phyloP scores from a whole-genome alignment of 2,329 filamentous ascomycete species.

The Colletotrichum destructivum region DNA sequence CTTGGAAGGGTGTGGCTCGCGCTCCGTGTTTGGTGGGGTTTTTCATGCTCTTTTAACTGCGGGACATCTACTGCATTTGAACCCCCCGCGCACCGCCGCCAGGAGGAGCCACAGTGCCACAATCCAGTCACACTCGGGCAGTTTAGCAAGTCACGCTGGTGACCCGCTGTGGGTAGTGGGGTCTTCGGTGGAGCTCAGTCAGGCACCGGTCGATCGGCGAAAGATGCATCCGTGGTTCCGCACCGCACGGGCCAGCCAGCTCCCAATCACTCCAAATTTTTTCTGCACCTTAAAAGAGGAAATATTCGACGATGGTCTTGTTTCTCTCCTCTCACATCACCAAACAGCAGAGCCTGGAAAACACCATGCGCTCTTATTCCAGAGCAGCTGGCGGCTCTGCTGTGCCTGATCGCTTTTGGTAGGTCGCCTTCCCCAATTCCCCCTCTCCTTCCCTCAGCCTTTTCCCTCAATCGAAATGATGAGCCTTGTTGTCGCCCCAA shows the following conservation, averaged over 20 bases:
- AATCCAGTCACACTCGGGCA: not conserved
- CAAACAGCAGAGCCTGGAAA: slow-evolving; percentile 33
- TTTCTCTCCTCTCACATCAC: slow-evolving; percentile 15
- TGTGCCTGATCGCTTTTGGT: slow-evolving; percentile 35
- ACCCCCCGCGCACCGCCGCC: slow-evolving; percentile 6
- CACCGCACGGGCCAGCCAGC: slow-evolving; percentile 27
- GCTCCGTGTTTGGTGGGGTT: slow-evolving; percentile 32
- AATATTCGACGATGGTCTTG: not conserved
- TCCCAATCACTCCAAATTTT: slow-evolving; percentile 41
- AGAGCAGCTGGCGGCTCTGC: slow-evolving; percentile 31
- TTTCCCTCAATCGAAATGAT: slow-evolving; percentile 52
- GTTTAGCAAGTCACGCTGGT: not conserved
- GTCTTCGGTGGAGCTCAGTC: not conserved
- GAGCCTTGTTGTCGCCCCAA: slow-evolving; percentile 66
- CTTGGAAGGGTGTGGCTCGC: slow-evolving; percentile 22
- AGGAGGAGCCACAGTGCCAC: slow-evolving; percentile 27
- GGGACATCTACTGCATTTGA: slow-evolving; percentile 41
- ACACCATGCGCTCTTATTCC: slow-evolving; percentile 22
- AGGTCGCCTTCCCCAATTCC: slow-evolving; percentile 12
- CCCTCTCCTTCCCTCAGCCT: slow-evolving; percentile 32
- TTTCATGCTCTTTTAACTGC: slow-evolving; percentile 37
- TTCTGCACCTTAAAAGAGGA: slow-evolving; percentile 32
- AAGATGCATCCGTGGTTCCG: slow-evolving; percentile 35
- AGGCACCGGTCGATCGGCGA: slow-evolving; percentile 24
- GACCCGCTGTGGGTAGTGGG: not conserved